These are phyloP conservation scores for Backusella macrospora DNA, from an alignment of 192 early-diverging fungal genomes.

Conservation along the genomic window DNA sequence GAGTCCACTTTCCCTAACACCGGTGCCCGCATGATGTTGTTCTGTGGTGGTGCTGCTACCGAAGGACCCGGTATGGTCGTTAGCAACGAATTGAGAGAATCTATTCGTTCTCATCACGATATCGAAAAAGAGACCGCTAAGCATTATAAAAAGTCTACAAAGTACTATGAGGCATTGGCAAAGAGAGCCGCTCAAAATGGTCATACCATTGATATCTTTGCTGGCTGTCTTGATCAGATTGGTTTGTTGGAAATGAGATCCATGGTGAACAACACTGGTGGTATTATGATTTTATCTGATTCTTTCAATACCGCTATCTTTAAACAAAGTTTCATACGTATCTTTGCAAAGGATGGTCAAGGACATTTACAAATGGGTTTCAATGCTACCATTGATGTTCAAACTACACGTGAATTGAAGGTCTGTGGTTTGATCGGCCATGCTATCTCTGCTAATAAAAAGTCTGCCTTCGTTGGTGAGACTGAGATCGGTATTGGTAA, in stretches of 20 bases:
- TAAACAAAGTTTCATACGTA: conserved; percentile 95
- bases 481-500: conserved; percentile 98
- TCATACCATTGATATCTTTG: conserved; percentile 96
- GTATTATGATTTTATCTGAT: conserved; percentile 93
- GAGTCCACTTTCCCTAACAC: conserved; percentile 93
- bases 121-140: conserved; percentile 95
- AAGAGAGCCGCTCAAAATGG: conserved; percentile 87
- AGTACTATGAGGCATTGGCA: conserved; percentile 93
- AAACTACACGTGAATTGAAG: conserved; percentile 93
- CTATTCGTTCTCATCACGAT: conserved; percentile 95
- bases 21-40: conserved; percentile 91
- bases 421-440: conserved; percentile 97
- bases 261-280: conserved; percentile 86
- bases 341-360: conserved; percentile 90
- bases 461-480: conserved; percentile 88
- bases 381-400: conserved; percentile 96
- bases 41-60: conserved; percentile 90
- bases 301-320: conserved; percentile 95
- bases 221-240: conserved; percentile 96
- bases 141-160: conserved; percentile 89
- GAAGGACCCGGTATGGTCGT: conserved; percentile 98
- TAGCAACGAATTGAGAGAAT: conserved; percentile 86
- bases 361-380: conserved; percentile 96
- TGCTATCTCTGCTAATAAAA: conserved; percentile 88
- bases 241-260: conserved; percentile 97